A percentile compares a stretch with the other conserved stretches of the same genome.
These are phyloP conservation scores for Fusarium gaditjirri DNA, from an alignment of 2,329 filamentous ascomycete genomes.

Conservation along the genomic window DNA sequence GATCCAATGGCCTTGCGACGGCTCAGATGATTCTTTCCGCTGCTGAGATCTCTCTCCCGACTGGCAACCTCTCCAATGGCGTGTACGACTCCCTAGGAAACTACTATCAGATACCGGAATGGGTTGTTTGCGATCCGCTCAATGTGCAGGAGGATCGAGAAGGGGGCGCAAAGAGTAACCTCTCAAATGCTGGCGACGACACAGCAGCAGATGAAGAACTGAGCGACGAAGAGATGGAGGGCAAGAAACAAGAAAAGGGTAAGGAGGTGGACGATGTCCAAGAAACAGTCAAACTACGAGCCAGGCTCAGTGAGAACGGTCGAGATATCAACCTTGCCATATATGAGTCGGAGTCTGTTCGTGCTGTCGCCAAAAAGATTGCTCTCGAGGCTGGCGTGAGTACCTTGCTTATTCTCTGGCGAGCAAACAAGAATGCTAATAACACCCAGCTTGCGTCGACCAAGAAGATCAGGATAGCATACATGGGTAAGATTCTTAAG, in stretches of 20 bases:
- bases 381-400: conserved; percentile 72
- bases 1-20: conserved; percentile 62
- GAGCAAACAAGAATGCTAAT: conserved; percentile 13
- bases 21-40: conserved; percentile 86
- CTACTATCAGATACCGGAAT: conserved; percentile 75
- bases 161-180: conserved; percentile 45
- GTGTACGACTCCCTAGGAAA: conserved; percentile 78
- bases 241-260: conserved; percentile 67
- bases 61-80: conserved; percentile 76
- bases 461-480: conserved; percentile 76
- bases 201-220: conserved; percentile 52
- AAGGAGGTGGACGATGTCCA: conserved; percentile 64
- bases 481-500: conserved; percentile 82
- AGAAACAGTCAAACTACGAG: conserved; percentile 67
- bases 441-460: conserved; percentile 63
- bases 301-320: conserved; percentile 73
- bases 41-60: conserved; percentile 78
- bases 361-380: conserved; percentile 70
- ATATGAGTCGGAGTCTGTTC: conserved; percentile 70
- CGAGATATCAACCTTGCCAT: conserved; percentile 71
- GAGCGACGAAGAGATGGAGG: conserved; percentile 53
- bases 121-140: conserved; percentile 74
- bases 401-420: conserved; percentile 21
- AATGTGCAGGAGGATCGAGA: conserved; percentile 58
- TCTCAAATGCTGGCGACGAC: conserved; percentile 53